A percentile compares a stretch with the other conserved stretches of the same genome.
These are phyloP conservation scores for Cyclotella distinguenda DNA, from an alignment of 108 stramenopile species.

Conservation along the genomic window DNA sequence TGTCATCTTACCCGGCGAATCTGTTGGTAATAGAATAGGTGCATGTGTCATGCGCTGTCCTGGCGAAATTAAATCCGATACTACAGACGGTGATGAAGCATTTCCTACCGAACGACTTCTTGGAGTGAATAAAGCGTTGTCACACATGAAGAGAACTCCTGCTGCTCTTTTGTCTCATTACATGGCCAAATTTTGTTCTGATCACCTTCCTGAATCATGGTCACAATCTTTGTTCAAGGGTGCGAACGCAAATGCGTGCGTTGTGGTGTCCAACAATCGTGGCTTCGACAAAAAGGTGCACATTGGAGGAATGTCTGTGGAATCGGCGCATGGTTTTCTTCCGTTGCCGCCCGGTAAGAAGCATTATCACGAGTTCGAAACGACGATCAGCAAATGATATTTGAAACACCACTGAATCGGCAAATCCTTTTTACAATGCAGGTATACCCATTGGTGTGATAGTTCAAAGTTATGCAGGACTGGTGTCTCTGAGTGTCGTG, in stretches of 20 bases:
- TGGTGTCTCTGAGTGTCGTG: constrained; percentile 61
- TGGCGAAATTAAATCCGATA: constrained; percentile 46
- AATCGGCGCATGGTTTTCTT: constrained; percentile 72
- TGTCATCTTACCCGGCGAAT: constrained; percentile 65
- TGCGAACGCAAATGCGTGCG: constrained; percentile 70
- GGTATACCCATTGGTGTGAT: constrained; percentile 75
- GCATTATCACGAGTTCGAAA: too few relatives aligned
- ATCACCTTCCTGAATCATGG: constrained; percentile 42
- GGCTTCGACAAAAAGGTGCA: constrained; percentile 66
- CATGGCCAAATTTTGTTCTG: constrained; percentile 46
- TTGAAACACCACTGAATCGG: too few relatives aligned
- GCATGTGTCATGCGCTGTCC: constrained; percentile 74
- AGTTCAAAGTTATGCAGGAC: constrained; percentile 66
- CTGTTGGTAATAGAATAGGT: constrained; percentile 85
- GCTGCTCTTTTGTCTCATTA: constrained; percentile 64
- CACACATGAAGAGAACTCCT: constrained; percentile 60
- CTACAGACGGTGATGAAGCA: constrained; percentile 9
- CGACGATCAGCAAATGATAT: too few relatives aligned
- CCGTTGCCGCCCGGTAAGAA: constrained; percentile 83
- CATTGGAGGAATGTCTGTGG: constrained; percentile 62
- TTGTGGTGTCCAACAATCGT: constrained; percentile 73
- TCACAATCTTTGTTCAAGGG: constrained; percentile 52
- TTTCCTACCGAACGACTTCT: constrained; percentile 53
- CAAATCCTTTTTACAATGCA: background rate
- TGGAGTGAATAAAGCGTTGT: constrained; percentile 56